Base-by-base conservation (phyloP, 148 eudicot genomes). In the Hydrangea macrophylla region DNA sequence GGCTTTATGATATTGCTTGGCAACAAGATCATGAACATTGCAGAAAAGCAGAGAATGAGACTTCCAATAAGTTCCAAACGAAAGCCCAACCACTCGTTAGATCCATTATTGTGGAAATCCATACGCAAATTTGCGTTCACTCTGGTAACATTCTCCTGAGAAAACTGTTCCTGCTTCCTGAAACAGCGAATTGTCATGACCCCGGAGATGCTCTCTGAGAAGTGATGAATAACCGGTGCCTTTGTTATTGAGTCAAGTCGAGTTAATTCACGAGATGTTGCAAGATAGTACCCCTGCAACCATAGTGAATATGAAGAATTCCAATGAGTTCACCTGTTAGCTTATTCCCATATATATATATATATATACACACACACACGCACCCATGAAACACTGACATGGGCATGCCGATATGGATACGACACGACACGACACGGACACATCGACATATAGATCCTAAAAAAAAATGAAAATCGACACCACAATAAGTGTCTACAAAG, bases 141-240 rank as follows among this genome's bases (percentile, higher is more conserved):
- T 6, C 93, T 72, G 33, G 81, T 70, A 23, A 88, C 78, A 73
- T 94, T 94, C 72, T 85, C 98, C 68, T 75, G 84, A 60, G 70
- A 74, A 74, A 94, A 90, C n/a, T 70, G 67, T 20, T 73, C 80
- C 71, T 90, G 92, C 81, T 84, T 94, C 67, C 79, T 81, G 73
- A 94, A 94, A 75, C 96, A 85, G 2, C 98, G 97, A 18, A 94
- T 87, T 15, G 98, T 94, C 96, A 88, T 88, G 58, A 94, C 89
- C 15, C 98, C 98, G 11, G 94, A 77, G 40, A 94, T 88, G 81
- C 92, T 94, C 72, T 90, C 98, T 9, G 98, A 94, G 86, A 94
- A 94, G 72, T 94, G 98, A 73, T 85, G 89, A 73, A 94, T 90
- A 7, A 94, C 84, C 0, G 98, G 98, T 36, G 98, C 98, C 73